phyloP scores from a whole-genome alignment of 83 land plant species.

The Picea engelmannii region DNA sequence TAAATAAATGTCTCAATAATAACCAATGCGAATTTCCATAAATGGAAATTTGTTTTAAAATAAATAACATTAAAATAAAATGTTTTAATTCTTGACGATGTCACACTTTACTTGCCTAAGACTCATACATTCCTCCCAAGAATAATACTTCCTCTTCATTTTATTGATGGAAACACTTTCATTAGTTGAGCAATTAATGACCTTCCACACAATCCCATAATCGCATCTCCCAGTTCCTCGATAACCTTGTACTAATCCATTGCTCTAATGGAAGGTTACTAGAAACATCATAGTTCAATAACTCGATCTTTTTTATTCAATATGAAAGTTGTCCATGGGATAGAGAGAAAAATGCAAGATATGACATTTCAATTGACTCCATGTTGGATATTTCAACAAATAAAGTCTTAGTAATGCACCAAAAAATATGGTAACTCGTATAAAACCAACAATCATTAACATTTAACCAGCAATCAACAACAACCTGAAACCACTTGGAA shows the following conservation, averaged over 20 bases:
- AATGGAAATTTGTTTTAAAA: too few species aligned
- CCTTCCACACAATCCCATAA: too few species aligned
- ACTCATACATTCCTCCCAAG: too few species aligned
- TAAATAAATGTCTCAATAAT: too few species aligned
- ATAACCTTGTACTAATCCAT: not conserved
- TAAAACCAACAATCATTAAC: not conserved
- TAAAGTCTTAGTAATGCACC: not conserved
- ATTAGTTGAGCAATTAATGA: too few species aligned
- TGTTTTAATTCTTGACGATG: too few species aligned
- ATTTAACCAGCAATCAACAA: conserved; percentile 2
- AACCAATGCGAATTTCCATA: too few species aligned
- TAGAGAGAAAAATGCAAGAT: conserved; percentile 6
- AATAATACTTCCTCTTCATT: too few species aligned
- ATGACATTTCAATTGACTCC: not conserved
- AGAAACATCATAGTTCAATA: not conserved
- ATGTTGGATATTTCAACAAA: not conserved
- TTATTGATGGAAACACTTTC: too few species aligned
- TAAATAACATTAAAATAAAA: too few species aligned
- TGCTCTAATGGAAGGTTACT: not conserved
- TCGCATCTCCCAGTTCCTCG: too few species aligned
- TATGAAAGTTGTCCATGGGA: not conserved
- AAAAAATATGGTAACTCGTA: not conserved
- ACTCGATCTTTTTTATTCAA: not conserved
- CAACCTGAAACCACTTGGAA: not conserved
- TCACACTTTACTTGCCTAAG: too few species aligned